These are phyloP conservation scores for Flaveria trinervia DNA, from an alignment of 129 eudicot species.

Conservation along the genomic window DNA sequence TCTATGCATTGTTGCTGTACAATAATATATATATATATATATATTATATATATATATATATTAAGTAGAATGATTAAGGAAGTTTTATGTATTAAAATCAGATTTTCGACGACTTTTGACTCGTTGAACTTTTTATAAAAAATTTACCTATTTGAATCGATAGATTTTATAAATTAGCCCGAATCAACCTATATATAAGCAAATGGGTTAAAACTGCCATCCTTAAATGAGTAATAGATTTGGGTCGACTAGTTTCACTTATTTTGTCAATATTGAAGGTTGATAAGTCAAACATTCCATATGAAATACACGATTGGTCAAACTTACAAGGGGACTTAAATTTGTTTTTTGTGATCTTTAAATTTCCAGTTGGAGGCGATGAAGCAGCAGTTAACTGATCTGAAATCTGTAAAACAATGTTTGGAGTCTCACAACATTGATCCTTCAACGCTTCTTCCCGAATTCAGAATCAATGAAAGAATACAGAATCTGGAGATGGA, in stretches of 20 bases:
- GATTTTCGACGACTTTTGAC: slow-evolving; percentile 1
- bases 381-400: slow-evolving; percentile 42
- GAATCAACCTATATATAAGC: background rate
- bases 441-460: slow-evolving; percentile 45
- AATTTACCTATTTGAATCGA: background rate
- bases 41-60: too few relatives aligned
- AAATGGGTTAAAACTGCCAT: background rate
- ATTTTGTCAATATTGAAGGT: background rate
- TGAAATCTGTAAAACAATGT: slow-evolving; percentile 51
- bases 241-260: background rate
- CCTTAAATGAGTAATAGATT: background rate
- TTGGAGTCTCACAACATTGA: slow-evolving; percentile 56
- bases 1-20: background rate
- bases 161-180: background rate
- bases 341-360: slow-evolving; percentile 9
- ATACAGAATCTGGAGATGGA: slow-evolving; percentile 50
- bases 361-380: slow-evolving; percentile 50
- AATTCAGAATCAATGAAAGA: slow-evolving; percentile 42
- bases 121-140: background rate
- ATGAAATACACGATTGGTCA: background rate
- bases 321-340: background rate
- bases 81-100: background rate
- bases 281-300: background rate
- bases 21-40: background rate
- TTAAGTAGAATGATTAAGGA: background rate